phyloP scores from a whole-genome alignment of 495 filamentous ascomycete genomes.

The Durotheca rogersii region DNA sequence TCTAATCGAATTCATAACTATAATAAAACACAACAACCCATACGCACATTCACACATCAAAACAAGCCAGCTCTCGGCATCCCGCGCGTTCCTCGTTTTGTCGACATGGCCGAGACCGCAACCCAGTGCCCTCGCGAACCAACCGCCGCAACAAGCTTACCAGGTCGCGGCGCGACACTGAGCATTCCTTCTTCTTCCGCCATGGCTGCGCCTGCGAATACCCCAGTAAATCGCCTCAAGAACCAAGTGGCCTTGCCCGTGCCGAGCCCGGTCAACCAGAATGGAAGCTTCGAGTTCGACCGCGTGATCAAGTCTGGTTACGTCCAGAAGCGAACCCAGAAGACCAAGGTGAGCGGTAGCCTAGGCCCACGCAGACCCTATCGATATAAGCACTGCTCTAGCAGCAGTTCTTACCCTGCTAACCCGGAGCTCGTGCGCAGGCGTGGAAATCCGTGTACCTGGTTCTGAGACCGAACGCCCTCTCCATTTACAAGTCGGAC shows the following conservation, averaged over 20 bases:
- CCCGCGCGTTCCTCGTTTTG: background rate
- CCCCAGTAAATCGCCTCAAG: slow-evolving; percentile 48
- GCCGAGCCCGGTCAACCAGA: slow-evolving; percentile 75
- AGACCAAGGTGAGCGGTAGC: slow-evolving; percentile 88
- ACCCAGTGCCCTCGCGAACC: slow-evolving; percentile 23
- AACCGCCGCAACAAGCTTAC: slow-evolving; percentile 10
- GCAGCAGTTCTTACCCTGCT: slow-evolving; percentile 29
- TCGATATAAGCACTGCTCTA: slow-evolving; percentile 10
- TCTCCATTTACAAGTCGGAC: slow-evolving; percentile 92
- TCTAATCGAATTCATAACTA: too few species aligned
- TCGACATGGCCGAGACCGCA: slow-evolving; percentile 28
- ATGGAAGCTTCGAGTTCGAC: slow-evolving; percentile 94
- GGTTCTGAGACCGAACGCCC: slow-evolving; percentile 87
- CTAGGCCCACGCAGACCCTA: slow-evolving; percentile 6
- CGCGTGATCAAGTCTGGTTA: slow-evolving; percentile 85
- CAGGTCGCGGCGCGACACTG: slow-evolving; percentile 26
- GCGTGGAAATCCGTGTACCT: slow-evolving; percentile 88
- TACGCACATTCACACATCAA: background rate
- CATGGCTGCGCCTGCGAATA: slow-evolving; percentile 28
- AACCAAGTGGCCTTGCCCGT: slow-evolving; percentile 56
- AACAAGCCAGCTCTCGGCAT: background rate
- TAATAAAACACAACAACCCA: background rate
- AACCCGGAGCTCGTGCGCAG: slow-evolving; percentile 47
- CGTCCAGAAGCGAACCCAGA: slow-evolving; percentile 82
- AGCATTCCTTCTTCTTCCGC: slow-evolving; percentile 21